Evolutionary conservation across 1,284 basidiomycete species (phyloP), one percentile per base, ranked within the genome.

Genomic region (Lentinula novae-zelandiae): DNA sequence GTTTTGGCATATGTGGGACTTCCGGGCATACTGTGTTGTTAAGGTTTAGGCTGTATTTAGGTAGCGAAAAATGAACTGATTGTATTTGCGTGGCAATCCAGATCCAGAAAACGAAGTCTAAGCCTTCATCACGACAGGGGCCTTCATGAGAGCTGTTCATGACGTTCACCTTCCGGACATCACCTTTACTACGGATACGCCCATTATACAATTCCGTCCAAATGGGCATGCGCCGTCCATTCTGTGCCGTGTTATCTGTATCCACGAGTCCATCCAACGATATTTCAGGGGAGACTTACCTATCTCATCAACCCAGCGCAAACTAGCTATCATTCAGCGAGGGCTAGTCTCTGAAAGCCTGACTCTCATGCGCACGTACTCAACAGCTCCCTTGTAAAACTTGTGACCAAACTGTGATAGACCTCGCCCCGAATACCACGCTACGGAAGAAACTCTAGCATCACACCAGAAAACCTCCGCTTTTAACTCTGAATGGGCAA

Each of bases 361-460:
- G 64, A 73, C 71, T 66, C 71, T 78, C 82, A 85, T 84, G 42
- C 80, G 73, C 63, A 82, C 70, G 68, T 85, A 85, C 69, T 83
- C 76, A 63, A 85, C 77, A 34, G 72, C 67, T 12, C 76, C 76
- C 70, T 85, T 86, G 69, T 67, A 81, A 67, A 87, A 85, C 0
- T 59, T 69, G n/a, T 73, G 71, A 13, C 83, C 83, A 62, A 82
- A 81, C 12, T 72, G 63, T 20, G 66, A 49, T 70, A 86, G 74
- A 1, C 83, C 84, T 57, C 81, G 75, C 61, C 76, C 80, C 64
- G 76, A 70, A 68, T 85, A 87, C 84, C 84, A 87, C 36, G 62
- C 71, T 27, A 72, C 66, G 20, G 73, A 78, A 20, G 76, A 72
- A 53, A 72, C 65, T 62, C 84, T 71, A 8, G 83, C 84, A 67